These are phyloP conservation scores for Lactifluus piperatus DNA, from an alignment of 768 basidiomycete genomes.

Conservation along the genomic window DNA sequence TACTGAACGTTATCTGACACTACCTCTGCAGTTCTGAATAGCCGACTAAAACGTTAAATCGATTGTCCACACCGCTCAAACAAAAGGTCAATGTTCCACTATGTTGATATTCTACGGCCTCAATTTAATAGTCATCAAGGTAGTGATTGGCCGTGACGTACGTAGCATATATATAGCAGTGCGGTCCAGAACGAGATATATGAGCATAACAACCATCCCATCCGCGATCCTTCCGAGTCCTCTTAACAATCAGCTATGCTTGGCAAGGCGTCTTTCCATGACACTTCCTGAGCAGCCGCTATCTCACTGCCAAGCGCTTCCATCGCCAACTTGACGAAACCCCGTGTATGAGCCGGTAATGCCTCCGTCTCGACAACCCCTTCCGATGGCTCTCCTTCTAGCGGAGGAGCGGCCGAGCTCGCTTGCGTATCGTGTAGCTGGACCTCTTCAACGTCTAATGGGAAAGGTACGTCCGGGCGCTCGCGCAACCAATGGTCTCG, in stretches of 20 bases:
- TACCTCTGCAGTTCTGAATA: no score
- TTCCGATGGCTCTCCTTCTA: not conserved
- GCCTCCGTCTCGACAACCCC: not conserved
- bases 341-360: conserved; percentile 2
- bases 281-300: not conserved
- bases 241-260: not conserved
- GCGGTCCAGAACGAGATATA: not conserved
- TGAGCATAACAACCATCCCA: not conserved
- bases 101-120: not conserved
- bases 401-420: not conserved
- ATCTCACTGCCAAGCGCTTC: conserved; percentile 6
- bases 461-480: conserved; percentile 23
- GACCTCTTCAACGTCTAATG: conserved; percentile 13
- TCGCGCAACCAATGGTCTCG: conserved; percentile 23
- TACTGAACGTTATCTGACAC: no score
- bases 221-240: not conserved
- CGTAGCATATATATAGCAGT: not conserved
- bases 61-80: not conserved
- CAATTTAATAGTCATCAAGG: not conserved
- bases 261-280: not conserved
- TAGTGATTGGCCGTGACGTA: not conserved
- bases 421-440: not conserved
- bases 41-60: no score
- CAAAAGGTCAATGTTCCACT: not conserved
- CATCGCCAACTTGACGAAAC: conserved; percentile 16